phyloP scores from a whole-genome alignment of 768 basidiomycete species.

The Tulasnella calospora region DNA sequence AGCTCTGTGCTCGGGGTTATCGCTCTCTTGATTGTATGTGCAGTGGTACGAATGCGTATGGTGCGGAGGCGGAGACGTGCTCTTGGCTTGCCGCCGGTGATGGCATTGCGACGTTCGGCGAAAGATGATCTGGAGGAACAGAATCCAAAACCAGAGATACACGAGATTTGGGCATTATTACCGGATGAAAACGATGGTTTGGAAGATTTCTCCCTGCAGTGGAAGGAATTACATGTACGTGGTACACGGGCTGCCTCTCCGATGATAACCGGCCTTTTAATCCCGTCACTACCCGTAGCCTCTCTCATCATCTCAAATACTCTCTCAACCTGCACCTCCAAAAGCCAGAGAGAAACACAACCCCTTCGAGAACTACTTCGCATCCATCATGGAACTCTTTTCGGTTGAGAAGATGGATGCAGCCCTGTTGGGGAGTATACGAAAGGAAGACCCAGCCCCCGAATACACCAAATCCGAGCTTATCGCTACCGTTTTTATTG shows the following conservation, averaged over 20 bases:
- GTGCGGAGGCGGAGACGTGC: neutral
- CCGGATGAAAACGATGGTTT: neutral
- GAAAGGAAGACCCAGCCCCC: neutral
- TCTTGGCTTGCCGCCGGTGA: neutral
- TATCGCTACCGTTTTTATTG: neutral
- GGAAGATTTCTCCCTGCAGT: neutral
- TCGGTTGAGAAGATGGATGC: neutral
- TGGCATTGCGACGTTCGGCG: neutral
- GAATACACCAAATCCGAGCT: neutral
- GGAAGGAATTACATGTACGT: neutral
- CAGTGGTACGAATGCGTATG: neutral
- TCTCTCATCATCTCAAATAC: neutral
- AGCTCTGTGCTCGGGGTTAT: neutral
- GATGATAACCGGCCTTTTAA: no score
- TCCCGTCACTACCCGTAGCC: neutral
- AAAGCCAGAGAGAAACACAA: neutral
- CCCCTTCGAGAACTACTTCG: neutral
- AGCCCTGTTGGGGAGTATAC: neutral
- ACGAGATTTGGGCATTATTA: neutral
- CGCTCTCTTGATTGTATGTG: neutral
- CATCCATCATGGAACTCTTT: neutral
- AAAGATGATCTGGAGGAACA: neutral
- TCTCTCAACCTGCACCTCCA: neutral
- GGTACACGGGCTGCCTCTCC: neutral
- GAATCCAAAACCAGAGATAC: neutral